Conservation (phyloP, 257 asterid genomes). For the Coffea eugenioides region DNA sequence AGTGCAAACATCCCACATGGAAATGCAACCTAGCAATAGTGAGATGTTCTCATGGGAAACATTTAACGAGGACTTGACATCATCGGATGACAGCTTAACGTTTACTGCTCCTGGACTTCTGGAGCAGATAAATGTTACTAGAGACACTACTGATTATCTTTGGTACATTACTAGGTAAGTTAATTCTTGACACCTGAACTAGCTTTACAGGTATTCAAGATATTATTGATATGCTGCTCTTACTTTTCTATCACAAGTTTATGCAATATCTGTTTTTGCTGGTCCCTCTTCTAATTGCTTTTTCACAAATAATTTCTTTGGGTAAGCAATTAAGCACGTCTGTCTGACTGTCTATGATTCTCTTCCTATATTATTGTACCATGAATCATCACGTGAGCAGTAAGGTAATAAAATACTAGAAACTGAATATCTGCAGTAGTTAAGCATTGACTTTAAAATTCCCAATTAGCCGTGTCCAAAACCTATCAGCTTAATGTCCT, state of each 20-base stretch:
- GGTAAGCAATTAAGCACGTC: background rate
- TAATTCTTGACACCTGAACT: background rate
- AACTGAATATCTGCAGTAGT: background rate
- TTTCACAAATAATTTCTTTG: background rate
- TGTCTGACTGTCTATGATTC: background rate
- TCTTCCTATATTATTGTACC: background rate
- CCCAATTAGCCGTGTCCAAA: background rate
- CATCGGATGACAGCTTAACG: slow-evolving; percentile 68
- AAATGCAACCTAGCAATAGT: slow-evolving; percentile 60
- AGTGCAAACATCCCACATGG: slow-evolving; percentile 75
- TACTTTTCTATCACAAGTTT: background rate
- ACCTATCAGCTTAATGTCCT: background rate
- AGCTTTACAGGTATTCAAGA: background rate
- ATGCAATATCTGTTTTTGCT: background rate
- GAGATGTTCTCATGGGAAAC: slow-evolving; percentile 83
- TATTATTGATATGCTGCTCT: background rate
- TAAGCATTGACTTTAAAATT: background rate
- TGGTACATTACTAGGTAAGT: slow-evolving; percentile 35
- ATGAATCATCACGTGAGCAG: background rate
- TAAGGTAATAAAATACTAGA: background rate
- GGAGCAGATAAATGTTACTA: slow-evolving; percentile 91
- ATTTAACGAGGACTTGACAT: slow-evolving; percentile 72
- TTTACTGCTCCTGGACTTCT: slow-evolving; percentile 70
- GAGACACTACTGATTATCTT: slow-evolving; percentile 86
- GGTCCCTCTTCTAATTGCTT: background rate